Evolutionary conservation across 139 green algal genomes (phyloP).

Genomic region (Micractinium conductrix): DNA sequence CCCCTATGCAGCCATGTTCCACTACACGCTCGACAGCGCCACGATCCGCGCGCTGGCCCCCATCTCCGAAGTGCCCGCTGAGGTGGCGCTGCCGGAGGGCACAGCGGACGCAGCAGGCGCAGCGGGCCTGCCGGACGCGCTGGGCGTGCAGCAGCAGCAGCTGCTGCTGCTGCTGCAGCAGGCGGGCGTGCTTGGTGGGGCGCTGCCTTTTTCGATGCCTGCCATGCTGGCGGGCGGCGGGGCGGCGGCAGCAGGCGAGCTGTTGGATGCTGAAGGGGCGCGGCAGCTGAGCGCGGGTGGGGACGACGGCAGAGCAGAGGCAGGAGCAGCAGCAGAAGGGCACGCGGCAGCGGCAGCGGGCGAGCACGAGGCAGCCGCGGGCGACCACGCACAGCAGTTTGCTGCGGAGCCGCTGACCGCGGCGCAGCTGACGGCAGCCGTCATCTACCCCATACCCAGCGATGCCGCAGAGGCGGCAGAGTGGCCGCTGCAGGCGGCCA

Average conservation of each 20-base stretch:
- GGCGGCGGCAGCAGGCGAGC: background rate
- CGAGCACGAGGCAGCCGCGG: background rate
- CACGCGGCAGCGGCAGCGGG: background rate
- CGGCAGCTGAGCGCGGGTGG: background rate
- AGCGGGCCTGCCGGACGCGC: background rate
- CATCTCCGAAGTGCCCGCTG: conserved; percentile 7
- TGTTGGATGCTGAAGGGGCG: background rate
- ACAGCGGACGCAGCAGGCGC: conserved; percentile 6
- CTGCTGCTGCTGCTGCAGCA: conserved; percentile 29
- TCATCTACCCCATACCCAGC: background rate
- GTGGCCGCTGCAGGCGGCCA: background rate
- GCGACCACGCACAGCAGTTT: background rate
- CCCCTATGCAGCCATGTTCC: conserved; percentile 32
- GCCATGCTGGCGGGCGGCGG: background rate
- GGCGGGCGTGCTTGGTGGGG: background rate
- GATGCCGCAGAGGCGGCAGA: background rate
- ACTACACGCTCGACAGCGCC: conserved; percentile 33
- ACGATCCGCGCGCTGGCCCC: conserved; percentile 13
- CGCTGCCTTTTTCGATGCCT: background rate
- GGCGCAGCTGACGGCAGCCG: background rate
- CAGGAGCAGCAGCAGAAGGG: background rate
- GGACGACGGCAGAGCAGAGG: background rate
- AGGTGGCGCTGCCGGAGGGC: background rate
- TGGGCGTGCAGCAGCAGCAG: conserved; percentile 32
- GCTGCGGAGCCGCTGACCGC: background rate